These are phyloP conservation scores for Thielaviopsis punctulata DNA, from an alignment of 2,329 filamentous ascomycete genomes.

Conservation along the genomic window DNA sequence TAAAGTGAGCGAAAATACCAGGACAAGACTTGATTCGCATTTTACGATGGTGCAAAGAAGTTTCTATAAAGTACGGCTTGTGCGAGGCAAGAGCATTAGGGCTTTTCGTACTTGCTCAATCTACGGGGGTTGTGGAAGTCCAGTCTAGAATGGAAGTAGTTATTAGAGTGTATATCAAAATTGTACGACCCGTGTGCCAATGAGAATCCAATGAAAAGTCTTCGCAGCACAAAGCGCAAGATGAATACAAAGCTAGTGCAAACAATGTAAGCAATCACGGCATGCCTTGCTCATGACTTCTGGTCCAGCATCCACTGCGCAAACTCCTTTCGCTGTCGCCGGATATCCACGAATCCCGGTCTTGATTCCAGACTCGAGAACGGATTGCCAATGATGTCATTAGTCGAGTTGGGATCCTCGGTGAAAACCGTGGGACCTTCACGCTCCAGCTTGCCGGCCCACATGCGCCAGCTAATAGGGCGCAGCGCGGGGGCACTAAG, in stretches of 20 bases:
- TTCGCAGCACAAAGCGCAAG: not conserved
- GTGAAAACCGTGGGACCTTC: conserved; percentile 37
- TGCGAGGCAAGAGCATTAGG: not conserved
- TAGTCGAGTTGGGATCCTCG: conserved; percentile 54
- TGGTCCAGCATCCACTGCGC: conserved; percentile 46
- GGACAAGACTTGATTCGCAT: no score
- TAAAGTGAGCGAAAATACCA: no score
- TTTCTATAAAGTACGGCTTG: not conserved
- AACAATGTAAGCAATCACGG: not conserved
- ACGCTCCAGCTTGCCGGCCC: conserved; percentile 71
- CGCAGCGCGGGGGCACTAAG: conserved; percentile 59
- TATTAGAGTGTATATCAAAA: not conserved
- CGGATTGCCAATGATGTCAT: conserved; percentile 57
- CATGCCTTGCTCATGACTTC: conserved; percentile 5
- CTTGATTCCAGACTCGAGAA: conserved; percentile 65
- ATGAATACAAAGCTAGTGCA: not conserved
- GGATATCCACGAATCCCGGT: conserved; percentile 74
- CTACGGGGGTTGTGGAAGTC: not conserved
- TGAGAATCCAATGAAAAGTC: not conserved
- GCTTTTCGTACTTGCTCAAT: not conserved
- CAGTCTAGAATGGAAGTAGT: not conserved
- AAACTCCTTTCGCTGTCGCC: conserved; percentile 65
- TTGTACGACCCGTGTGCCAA: no score
- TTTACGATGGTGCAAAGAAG: no score
- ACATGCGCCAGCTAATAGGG: conserved; percentile 69